A percentile compares a stretch with the other conserved stretches of the same genome.
These are phyloP conservation scores for Flaveria trinervia DNA, from an alignment of 129 eudicot species.

Conservation along the genomic window DNA sequence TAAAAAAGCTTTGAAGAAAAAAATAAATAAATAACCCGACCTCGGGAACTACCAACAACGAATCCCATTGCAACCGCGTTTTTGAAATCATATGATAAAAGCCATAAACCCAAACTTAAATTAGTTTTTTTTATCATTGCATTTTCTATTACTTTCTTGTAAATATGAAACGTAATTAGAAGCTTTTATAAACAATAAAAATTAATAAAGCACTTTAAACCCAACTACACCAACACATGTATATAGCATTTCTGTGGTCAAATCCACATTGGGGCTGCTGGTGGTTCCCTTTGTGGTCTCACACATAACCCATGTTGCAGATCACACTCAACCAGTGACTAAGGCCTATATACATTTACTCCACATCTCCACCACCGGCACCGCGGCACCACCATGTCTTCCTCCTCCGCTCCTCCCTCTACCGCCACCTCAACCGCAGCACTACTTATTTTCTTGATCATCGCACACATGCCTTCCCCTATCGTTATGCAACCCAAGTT, in stretches of 20 bases:
- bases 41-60: too few relatives aligned
- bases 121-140: too few relatives aligned
- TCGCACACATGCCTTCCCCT: conserved; percentile 24
- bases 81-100: too few relatives aligned
- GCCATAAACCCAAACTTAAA: too few relatives aligned
- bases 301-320: conserved; percentile 34
- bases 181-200: too few relatives aligned
- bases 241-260: conserved; percentile 27
- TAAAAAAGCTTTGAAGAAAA: too few relatives aligned
- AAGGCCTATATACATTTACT: conserved; percentile 1
- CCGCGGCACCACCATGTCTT: conserved; percentile 18
- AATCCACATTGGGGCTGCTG: not conserved
- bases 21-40: too few relatives aligned
- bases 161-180: too few relatives aligned
- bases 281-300: conserved; percentile 2
- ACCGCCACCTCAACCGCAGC: not conserved
- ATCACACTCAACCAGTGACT: conserved; percentile 29
- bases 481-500: conserved; percentile 26
- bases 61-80: too few relatives aligned
- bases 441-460: conserved; percentile 9
- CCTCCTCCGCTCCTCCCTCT: conserved; percentile 9
- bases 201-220: not conserved
- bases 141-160: too few relatives aligned
- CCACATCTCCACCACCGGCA: not conserved
- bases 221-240: conserved; percentile 26